Evolutionary conservation across 163 green algal genomes (phyloP), one percentile per base, ranked within the genome.

Genomic region (Chlamydomonas reinhardtii): DNA sequence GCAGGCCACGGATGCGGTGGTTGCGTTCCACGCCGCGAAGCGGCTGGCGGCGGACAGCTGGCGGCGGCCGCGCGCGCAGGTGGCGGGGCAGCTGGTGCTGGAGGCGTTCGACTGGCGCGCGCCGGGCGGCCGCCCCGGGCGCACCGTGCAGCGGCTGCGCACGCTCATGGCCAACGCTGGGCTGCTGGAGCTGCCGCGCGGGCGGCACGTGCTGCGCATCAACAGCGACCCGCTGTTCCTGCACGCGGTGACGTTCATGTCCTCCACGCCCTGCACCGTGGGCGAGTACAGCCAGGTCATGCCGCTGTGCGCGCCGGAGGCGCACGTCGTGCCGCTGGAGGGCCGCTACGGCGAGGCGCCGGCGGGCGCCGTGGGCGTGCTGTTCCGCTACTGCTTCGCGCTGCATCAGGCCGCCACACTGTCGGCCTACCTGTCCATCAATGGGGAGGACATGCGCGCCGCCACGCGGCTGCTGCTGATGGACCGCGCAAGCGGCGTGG

Each of bases 191-290:
- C 91, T 97, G 73, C 93, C 94, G 14, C 89, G 94, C n/a, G 95
- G 95, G 6, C 71, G 80, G 31, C 94, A 97, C 89, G 59, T 97
- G 81, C 81, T 96, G 91, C 91, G 89, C 64, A 68, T 95, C n/a
- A 82, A 76, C 32, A 85, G 84, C 34, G 77, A 92, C 76, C 37
- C 69, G 2, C 66, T 93, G 39, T 84, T 89, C 66, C 86, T 94
- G 54, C 93, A 96, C 77, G 75, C 89, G 27, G 48, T 95, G 39
- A 93, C 82, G 32, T 88, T 97, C 71, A 89, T 82, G 78, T 93
- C 73, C n/a, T 9, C 73, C 29, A 68, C 59, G 27, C 52, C 85
- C 37, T 78, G 75, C 37, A 87, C 84, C 27, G 66, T 84, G 48
- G 56, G 74, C 27, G 84, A 86, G 20, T 86, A 86, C 76, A 89